Evolutionary conservation across 176 grass and related monocot genomes (phyloP).

Genomic region (Elymus sibiricus): DNA sequence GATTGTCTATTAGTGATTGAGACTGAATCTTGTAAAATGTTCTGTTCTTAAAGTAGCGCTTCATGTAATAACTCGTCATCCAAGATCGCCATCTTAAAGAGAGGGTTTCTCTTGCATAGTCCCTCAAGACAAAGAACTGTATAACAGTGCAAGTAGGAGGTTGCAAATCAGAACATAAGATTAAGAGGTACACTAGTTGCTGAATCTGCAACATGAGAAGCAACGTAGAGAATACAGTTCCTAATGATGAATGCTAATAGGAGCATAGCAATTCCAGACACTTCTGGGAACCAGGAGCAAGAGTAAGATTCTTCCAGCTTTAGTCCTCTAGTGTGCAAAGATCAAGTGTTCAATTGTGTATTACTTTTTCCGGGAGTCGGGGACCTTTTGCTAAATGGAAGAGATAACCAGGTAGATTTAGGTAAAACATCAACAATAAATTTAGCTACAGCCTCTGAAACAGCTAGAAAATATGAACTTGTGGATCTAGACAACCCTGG

Average conservation of each 20-base stretch:
- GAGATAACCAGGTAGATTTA: not conserved
- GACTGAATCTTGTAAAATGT: constrained; percentile 97
- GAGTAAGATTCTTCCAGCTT: not conserved
- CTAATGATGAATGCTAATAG: not conserved
- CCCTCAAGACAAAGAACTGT: constrained; percentile 97
- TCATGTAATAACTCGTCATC: constrained; percentile 99
- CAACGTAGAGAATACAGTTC: not conserved
- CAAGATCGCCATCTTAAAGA: constrained; percentile 97
- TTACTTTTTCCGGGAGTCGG: not conserved
- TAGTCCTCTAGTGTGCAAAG: not conserved
- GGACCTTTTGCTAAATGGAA: not conserved
- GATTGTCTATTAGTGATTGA: constrained; percentile 94
- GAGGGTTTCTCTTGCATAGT: constrained; percentile 95
- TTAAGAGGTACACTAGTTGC: not conserved
- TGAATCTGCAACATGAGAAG: not conserved
- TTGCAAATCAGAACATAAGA: constrained; percentile 28
- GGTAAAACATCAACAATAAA: not conserved
- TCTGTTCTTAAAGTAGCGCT: constrained; percentile 81
- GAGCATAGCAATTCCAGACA: not conserved
- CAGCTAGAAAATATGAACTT: not conserved
- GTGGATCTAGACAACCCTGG: not conserved
- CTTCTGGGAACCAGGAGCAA: not conserved
- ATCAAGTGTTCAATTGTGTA: not conserved
- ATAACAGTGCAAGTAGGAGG: constrained; percentile 32
- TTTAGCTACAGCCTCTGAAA: not conserved